These are phyloP conservation scores for Lipomyces sp. DNA, from an alignment of 805 yeast genomes.

Conservation along the genomic window DNA sequence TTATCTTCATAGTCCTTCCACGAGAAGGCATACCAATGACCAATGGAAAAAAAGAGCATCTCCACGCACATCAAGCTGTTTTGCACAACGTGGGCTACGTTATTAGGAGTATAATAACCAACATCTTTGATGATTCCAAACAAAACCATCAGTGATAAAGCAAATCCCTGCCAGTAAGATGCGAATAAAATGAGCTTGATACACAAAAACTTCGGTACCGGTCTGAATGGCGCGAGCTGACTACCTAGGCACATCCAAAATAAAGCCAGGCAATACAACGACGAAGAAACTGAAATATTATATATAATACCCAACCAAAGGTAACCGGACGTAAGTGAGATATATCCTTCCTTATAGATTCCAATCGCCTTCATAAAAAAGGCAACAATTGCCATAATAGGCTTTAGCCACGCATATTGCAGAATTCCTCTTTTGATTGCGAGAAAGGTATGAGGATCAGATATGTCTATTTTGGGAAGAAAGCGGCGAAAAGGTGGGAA, in stretches of 20 bases:
- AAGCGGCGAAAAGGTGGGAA: slow-evolving; percentile 46
- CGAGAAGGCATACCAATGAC: slow-evolving; percentile 86
- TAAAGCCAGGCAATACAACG: slow-evolving; percentile 78
- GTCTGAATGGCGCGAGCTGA: slow-evolving; percentile 75
- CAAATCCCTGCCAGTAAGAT: slow-evolving; percentile 94
- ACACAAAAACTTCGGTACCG: slow-evolving; percentile 82
- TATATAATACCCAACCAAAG: slow-evolving; percentile 68
- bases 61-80: slow-evolving; percentile 80
- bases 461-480: slow-evolving; percentile 64
- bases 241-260: slow-evolving; percentile 88
- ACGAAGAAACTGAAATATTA: slow-evolving; percentile 74
- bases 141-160: slow-evolving; percentile 44
- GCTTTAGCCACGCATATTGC: slow-evolving; percentile 95
- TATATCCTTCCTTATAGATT: slow-evolving; percentile 50
- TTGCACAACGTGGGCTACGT: slow-evolving; percentile 60
- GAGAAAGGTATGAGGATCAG: slow-evolving; percentile 79
- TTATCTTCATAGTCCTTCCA: slow-evolving; percentile 64
- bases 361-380: slow-evolving; percentile 49
- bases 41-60: slow-evolving; percentile 75
- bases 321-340: slow-evolving; percentile 50
- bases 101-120: slow-evolving; percentile 37
- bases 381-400: slow-evolving; percentile 63
- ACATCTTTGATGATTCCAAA: slow-evolving; percentile 38
- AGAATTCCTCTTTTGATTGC: slow-evolving; percentile 77
- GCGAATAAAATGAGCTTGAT: slow-evolving; percentile 93